These are phyloP conservation scores for Lentinula guzmanii DNA, from an alignment of 768 basidiomycete genomes.

Conservation along the genomic window DNA sequence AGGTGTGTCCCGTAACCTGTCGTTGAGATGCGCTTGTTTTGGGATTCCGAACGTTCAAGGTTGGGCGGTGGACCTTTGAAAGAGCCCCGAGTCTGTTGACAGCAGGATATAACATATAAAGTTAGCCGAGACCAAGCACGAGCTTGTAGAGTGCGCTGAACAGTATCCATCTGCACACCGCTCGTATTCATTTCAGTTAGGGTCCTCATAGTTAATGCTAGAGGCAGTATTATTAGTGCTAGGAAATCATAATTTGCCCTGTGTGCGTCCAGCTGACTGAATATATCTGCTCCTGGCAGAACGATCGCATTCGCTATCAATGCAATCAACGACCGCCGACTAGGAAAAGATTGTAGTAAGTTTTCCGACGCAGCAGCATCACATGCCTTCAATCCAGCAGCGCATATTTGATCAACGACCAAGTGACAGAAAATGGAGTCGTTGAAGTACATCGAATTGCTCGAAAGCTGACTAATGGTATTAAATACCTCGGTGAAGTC, in stretches of 20 bases:
- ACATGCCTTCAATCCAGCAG: slow-evolving; percentile 41
- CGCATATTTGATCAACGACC: slow-evolving; percentile 39
- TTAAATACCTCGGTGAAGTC: slow-evolving; percentile 59
- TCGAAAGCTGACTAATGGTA: slow-evolving; percentile 37
- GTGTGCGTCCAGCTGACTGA: slow-evolving; percentile 51
- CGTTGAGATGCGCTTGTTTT: slow-evolving; percentile 21
- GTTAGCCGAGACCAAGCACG: slow-evolving; percentile 60
- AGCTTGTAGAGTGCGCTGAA: slow-evolving; percentile 39
- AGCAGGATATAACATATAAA: slow-evolving; percentile 50
- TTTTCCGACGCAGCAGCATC: slow-evolving; percentile 37
- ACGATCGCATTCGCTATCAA: slow-evolving; percentile 40
- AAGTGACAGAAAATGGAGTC: slow-evolving; percentile 45
- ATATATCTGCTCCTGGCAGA: slow-evolving; percentile 44
- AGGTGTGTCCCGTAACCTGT: slow-evolving; percentile 23
- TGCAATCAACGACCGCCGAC: slow-evolving; percentile 31
- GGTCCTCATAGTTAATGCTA: slow-evolving; percentile 49
- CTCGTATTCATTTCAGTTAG: slow-evolving; percentile 35
- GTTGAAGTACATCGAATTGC: slow-evolving; percentile 40
- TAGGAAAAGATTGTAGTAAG: slow-evolving; percentile 31
- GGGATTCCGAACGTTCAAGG: slow-evolving; percentile 41
- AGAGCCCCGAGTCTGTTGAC: slow-evolving; percentile 27
- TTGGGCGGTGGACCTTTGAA: slow-evolving; percentile 5
- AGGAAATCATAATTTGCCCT: slow-evolving; percentile 54
- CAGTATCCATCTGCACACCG: slow-evolving; percentile 34
- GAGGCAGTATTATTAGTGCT: slow-evolving; percentile 57